A percentile compares a stretch with the other conserved stretches of the same genome.
phyloP scores from a whole-genome alignment of 1,284 basidiomycete species.

The Leccinum insolens region DNA sequence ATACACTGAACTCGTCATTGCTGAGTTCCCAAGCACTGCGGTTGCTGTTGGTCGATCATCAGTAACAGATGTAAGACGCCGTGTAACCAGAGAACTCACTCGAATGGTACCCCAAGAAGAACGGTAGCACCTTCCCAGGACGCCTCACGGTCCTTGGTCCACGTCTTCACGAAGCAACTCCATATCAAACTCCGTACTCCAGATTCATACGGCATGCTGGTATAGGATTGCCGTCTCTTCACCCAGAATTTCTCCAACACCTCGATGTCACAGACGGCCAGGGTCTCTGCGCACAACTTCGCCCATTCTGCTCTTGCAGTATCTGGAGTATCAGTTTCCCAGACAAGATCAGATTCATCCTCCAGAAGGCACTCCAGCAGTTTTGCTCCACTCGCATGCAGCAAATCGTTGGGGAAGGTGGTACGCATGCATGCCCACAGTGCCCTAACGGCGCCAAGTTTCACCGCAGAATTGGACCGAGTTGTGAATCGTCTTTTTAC shows the following conservation, averaged over 20 bases:
- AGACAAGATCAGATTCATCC: slow-evolving; percentile 49
- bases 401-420: slow-evolving; percentile 43
- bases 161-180: slow-evolving; percentile 54
- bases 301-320: slow-evolving; percentile 57
- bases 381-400: slow-evolving; percentile 44
- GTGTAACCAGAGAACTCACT: slow-evolving; percentile 41
- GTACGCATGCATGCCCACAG: slow-evolving; percentile 54
- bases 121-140: slow-evolving; percentile 58
- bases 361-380: slow-evolving; percentile 52
- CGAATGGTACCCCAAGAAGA: slow-evolving; percentile 64
- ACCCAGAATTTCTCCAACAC: slow-evolving; percentile 58
- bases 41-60: slow-evolving; percentile 37
- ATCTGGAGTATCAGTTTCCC: slow-evolving; percentile 43
- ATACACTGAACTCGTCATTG: slow-evolving; percentile 53
- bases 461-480: slow-evolving; percentile 46
- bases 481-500: slow-evolving; percentile 4
- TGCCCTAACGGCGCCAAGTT: slow-evolving; percentile 53
- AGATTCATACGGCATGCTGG: slow-evolving; percentile 26
- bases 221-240: slow-evolving; percentile 20
- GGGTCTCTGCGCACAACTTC: slow-evolving; percentile 55
- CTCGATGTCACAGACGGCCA: slow-evolving; percentile 47
- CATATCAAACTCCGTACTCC: slow-evolving; percentile 50
- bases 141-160: slow-evolving; percentile 43
- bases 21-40: slow-evolving; percentile 55
- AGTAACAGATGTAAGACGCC: slow-evolving; percentile 12